These are phyloP conservation scores for Rhodotorula sp. DNA, from an alignment of 1,284 basidiomycete species.

Conservation along the genomic window DNA sequence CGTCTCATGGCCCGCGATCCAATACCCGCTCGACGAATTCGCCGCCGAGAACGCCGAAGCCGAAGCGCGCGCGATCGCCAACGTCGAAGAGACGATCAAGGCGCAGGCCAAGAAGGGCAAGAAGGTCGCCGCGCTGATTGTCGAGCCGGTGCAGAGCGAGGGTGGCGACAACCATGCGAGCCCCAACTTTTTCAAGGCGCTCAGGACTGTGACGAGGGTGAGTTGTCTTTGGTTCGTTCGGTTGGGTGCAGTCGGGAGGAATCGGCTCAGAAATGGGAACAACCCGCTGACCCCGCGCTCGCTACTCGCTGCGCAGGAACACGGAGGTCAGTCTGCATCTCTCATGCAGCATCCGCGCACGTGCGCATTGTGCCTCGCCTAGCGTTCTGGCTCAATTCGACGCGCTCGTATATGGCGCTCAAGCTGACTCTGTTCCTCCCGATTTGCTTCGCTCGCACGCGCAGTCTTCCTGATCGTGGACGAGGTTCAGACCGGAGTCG, in stretches of 20 bases:
- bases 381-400: too few relatives aligned
- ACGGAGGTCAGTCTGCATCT: slow-evolving; percentile 42
- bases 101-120: slow-evolving; percentile 50
- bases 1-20: slow-evolving; percentile 55
- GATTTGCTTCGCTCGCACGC: neutral
- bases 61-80: slow-evolving; percentile 46
- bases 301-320: slow-evolving; percentile 42
- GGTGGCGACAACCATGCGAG: slow-evolving; percentile 59
- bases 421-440: neutral
- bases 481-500: slow-evolving; percentile 56
- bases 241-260: neutral
- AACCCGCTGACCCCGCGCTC: too few relatives aligned
- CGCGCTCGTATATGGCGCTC: too few relatives aligned
- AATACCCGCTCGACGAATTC: slow-evolving; percentile 55
- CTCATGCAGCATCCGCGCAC: too few relatives aligned
- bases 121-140: slow-evolving; percentile 57
- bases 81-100: slow-evolving; percentile 51
- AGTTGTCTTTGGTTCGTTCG: neutral
- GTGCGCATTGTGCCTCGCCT: too few relatives aligned
- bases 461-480: slow-evolving; percentile 57
- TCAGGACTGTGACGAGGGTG: slow-evolving; percentile 53
- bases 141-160: slow-evolving; percentile 59
- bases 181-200: slow-evolving; percentile 54
- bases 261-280: neutral
- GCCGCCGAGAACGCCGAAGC: slow-evolving; percentile 53